Conservation (phyloP, 768 basidiomycete species). For the Phanerochaete sordida region DNA sequence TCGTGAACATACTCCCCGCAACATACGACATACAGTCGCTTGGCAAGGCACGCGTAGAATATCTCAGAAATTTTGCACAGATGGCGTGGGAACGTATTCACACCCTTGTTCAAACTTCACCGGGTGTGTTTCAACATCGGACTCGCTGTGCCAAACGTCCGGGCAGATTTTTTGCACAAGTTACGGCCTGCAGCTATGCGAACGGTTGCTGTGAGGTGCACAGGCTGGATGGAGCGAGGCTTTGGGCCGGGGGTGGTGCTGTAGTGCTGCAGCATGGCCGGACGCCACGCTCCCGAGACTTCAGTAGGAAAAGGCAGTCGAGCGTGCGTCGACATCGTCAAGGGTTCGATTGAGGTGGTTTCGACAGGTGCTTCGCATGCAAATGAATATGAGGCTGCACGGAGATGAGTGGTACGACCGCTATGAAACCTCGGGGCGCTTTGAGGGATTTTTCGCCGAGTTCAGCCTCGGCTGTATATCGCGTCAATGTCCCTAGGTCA, state of each 20-base stretch:
- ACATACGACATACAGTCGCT: neutral
- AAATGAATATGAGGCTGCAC: too few relatives aligned
- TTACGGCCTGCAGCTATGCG: neutral
- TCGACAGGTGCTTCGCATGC: too few relatives aligned
- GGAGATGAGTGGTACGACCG: too few relatives aligned
- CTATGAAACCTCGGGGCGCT: too few relatives aligned
- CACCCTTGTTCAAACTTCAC: neutral
- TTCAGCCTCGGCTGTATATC: too few relatives aligned
- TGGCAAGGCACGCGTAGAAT: too few relatives aligned
- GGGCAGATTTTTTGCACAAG: neutral
- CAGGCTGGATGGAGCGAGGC: neutral
- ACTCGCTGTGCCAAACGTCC: neutral
- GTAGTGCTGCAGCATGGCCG: neutral
- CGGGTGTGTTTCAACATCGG: neutral
- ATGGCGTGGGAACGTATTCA: neutral
- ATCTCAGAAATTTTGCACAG: neutral
- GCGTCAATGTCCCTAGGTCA: too few relatives aligned
- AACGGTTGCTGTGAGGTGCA: neutral
- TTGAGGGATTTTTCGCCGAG: too few relatives aligned
- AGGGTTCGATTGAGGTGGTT: too few relatives aligned
- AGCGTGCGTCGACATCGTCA: too few relatives aligned
- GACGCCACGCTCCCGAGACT: too few relatives aligned
- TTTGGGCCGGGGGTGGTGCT: neutral
- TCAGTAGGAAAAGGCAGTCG: too few relatives aligned
- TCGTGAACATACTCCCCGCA: neutral